Evolutionary conservation across 768 basidiomycete genomes (phyloP).

Genomic region (Naganishia kalamii): DNA sequence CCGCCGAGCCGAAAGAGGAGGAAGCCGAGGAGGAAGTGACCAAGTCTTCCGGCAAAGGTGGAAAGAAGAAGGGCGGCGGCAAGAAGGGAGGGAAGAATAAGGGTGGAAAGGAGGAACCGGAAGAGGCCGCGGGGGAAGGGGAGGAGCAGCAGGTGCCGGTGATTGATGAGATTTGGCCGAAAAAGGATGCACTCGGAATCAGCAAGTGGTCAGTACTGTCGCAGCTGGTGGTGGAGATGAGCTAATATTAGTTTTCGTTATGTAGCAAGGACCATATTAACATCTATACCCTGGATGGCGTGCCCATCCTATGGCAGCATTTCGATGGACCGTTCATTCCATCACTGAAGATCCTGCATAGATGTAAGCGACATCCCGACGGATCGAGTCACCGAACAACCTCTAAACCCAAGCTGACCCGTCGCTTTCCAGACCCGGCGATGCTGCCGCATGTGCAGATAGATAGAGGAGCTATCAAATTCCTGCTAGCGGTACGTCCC

Average conservation of each 20-base stretch:
- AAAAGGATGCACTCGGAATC: slow-evolving; percentile 88
- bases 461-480: slow-evolving; percentile 96
- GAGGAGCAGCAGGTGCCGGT: slow-evolving; percentile 55
- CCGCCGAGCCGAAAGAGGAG: slow-evolving; percentile 22
- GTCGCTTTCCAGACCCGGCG: slow-evolving; percentile 66
- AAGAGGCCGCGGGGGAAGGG: slow-evolving; percentile 25
- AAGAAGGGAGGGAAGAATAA: slow-evolving; percentile 25
- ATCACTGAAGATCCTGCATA: slow-evolving; percentile 79
- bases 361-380: slow-evolving; percentile 58
- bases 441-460: slow-evolving; percentile 80
- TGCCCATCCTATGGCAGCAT: slow-evolving; percentile 91
- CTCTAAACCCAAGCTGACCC: neutral
- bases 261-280: slow-evolving; percentile 88
- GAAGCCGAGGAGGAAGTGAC: slow-evolving; percentile 22
- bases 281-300: slow-evolving; percentile 78
- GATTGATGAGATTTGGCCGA: slow-evolving; percentile 91
- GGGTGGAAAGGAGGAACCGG: slow-evolving; percentile 29
- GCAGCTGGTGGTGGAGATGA: neutral
- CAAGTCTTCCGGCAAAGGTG: slow-evolving; percentile 21
- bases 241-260: neutral
- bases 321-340: slow-evolving; percentile 90
- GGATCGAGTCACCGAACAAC: neutral
- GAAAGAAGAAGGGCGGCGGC: slow-evolving; percentile 32
- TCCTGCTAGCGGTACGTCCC: slow-evolving; percentile 66
- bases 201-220: slow-evolving; percentile 74